Evolutionary conservation across 2,329 filamentous ascomycete species (phyloP).

Genomic region (Trichothecium sympodiale): DNA sequence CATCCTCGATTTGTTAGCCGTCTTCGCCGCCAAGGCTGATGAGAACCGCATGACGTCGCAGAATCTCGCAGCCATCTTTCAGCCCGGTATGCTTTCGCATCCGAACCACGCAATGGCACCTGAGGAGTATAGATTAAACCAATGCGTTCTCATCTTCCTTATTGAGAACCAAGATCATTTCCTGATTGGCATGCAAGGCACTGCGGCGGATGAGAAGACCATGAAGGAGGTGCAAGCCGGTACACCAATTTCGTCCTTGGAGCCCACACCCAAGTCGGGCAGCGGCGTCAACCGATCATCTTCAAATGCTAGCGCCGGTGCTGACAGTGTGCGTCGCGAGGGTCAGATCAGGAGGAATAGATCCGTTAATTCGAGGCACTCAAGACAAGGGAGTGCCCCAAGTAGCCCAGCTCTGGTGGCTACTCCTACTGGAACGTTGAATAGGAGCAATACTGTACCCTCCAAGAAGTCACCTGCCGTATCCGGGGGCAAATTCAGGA

Average conservation of each 20-base stretch:
- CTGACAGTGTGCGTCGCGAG: constrained; percentile 74
- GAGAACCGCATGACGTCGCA: constrained; percentile 94
- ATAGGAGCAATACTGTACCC: constrained; percentile 79
- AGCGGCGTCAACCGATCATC: constrained; percentile 58
- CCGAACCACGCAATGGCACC: constrained; percentile 92
- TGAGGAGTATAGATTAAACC: constrained; percentile 85
- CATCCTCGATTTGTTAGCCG: constrained; percentile 87
- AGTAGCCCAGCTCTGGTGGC: constrained; percentile 45
- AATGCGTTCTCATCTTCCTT: constrained; percentile 93
- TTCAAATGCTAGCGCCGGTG: constrained; percentile 80
- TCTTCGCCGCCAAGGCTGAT: constrained; percentile 94
- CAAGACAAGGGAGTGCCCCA: constrained; percentile 60
- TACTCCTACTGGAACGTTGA: constrained; percentile 44
- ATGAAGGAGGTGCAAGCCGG: constrained; percentile 58
- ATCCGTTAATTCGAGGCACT: constrained; percentile 84
- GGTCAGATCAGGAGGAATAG: constrained; percentile 76
- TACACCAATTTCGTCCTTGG: constrained; percentile 32
- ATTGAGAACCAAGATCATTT: constrained; percentile 99
- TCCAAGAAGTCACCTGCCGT: constrained; percentile 77
- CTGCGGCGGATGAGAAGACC: constrained; percentile 82
- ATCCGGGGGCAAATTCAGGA: constrained; percentile 53
- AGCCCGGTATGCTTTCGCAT: constrained; percentile 91
- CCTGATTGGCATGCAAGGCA: constrained; percentile 95
- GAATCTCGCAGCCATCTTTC: constrained; percentile 93
- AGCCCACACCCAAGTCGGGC: constrained; percentile 33